Evolutionary conservation across 306 rosid genomes (phyloP).

Genomic region (Glycine latifolia): DNA sequence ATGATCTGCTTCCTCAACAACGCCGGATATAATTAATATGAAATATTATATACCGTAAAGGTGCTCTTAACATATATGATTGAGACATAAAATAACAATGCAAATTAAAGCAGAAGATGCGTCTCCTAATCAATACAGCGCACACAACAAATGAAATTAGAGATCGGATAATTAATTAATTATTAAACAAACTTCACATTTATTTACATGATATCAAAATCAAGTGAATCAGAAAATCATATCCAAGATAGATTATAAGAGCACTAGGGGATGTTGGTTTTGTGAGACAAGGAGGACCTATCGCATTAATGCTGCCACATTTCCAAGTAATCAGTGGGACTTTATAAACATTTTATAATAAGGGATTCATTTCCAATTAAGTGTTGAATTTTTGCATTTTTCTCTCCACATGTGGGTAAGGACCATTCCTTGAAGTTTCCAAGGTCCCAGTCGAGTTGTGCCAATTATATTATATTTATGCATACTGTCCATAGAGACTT

Average conservation of each 20-base stretch:
- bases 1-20: not conserved
- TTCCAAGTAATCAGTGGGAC: constrained; percentile 68
- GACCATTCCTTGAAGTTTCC: constrained; percentile 58
- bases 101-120: constrained; percentile 22
- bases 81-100: constrained; percentile 34
- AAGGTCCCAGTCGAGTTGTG: constrained; percentile 66
- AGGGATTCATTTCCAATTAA: constrained; percentile 36
- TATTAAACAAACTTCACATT: constrained; percentile 28
- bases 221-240: constrained; percentile 54
- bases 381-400: constrained; percentile 51
- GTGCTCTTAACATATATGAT: constrained; percentile 30
- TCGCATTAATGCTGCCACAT: constrained; percentile 57
- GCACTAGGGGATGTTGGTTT: constrained; percentile 87
- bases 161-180: constrained; percentile 39
- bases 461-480: constrained; percentile 35
- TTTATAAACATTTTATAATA: constrained; percentile 23
- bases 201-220: constrained; percentile 47
- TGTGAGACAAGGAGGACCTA: constrained; percentile 61
- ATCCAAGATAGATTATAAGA: constrained; percentile 74
- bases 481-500: constrained; percentile 39
- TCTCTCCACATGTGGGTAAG: constrained; percentile 63
- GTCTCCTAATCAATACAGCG: constrained; percentile 40
- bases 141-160: constrained; percentile 40
- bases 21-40: not conserved
- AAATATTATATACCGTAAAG: constrained; percentile 4